Conservation (phyloP, 106 monocot genomes). For the Apostasia shenzhenica region DNA sequence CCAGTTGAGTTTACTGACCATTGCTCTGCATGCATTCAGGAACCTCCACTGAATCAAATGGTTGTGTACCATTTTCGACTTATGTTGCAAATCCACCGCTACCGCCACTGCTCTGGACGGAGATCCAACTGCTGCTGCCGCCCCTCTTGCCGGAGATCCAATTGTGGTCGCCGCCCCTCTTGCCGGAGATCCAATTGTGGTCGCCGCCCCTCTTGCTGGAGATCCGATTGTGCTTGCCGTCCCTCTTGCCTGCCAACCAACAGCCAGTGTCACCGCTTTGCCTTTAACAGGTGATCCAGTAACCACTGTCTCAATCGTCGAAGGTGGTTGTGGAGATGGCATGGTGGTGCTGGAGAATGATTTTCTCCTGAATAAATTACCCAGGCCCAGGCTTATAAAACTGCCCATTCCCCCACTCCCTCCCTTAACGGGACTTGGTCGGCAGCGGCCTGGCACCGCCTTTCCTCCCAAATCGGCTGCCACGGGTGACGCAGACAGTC, state of each 20-base stretch:
- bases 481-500: no score
- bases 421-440: neutral
- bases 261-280: no score
- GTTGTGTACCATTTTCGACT: constrained; percentile 15
- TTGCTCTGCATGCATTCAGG: constrained; percentile 11
- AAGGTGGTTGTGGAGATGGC: no score
- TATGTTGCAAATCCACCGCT: constrained; percentile 10
- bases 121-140: no score
- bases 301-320: no score
- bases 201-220: neutral
- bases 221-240: neutral
- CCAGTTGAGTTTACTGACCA: neutral
- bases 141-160: no score
- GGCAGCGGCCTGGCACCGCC: no score
- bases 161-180: neutral
- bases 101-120: no score
- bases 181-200: neutral
- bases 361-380: constrained; percentile 22
- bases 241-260: neutral
- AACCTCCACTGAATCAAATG: constrained; percentile 45
- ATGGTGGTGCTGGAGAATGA: neutral
- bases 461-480: no score
- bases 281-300: neutral
- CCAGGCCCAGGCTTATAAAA: constrained; percentile 30
- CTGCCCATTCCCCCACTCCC: constrained; percentile 10